Base-by-base conservation (phyloP, 345 rosid species). In the Carallia pectinifolia region DNA sequence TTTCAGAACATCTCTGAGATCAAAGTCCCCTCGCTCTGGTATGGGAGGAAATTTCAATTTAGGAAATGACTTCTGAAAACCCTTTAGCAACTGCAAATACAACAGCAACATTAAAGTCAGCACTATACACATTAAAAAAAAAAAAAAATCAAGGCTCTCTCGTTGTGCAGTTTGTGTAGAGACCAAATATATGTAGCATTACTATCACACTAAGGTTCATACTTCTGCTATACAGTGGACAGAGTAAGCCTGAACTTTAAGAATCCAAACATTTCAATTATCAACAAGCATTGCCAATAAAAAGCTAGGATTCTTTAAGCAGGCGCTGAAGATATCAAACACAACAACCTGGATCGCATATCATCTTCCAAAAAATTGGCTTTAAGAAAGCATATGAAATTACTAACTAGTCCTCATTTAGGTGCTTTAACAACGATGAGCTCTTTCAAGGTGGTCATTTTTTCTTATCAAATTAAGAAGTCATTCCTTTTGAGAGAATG, bases 21-120 rank as follows among this genome's bases (percentile, higher is more conserved):
- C 97, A 47, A 96, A 96, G 79, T 90, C 97, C 55, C 98, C 98
- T 65, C 96, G 84, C 67, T 85, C 95, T 0, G 99, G 99, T 58
- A 96, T 73, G 1, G 97, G 90, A 29, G 99, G 99, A 85, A 96
- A 96, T 6, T 68, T 72, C 69, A 87, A 79, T 23, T 72, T 60
- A 29, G 96, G 97, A 80, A 92, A 96, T 37, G 91, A 81, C 76
- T 83, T 84, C 69, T 88, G 91, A 77, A 96, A 92, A 83, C 84
- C 72, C 82, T 88, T 92, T 83, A 96, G 73, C 80, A 96, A 68
- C 98, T 96, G 88, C 78, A 80, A 69, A 75, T 69, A 70, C 71
- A 80, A 79, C 74, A 65, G 71, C 44, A 71, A 69, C 55, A 74
- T 55, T 50, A 33, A 56, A 19, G 33, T 56, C 3, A 56, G 31